Conservation (phyloP, 2,329 filamentous ascomycete genomes). For the Mycosphaerella sp. region DNA sequence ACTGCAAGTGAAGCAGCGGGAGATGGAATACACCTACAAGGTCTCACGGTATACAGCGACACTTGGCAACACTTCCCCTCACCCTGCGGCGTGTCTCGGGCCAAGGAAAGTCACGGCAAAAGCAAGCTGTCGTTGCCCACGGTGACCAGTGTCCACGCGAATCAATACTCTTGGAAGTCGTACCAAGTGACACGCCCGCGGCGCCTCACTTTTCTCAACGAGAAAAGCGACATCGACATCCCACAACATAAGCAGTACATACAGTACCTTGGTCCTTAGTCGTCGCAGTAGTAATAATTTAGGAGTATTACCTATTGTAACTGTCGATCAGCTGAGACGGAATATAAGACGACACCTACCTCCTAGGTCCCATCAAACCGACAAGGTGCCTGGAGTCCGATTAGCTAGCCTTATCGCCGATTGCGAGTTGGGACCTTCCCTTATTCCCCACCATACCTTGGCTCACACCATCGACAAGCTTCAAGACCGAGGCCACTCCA, state of each 20-base stretch:
- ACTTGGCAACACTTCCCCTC: not conserved
- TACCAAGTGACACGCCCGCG: not conserved
- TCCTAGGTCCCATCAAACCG: not conserved
- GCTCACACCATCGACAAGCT: not conserved
- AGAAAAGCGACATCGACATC: not conserved
- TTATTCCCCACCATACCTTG: constrained; percentile 4
- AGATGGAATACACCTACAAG: not conserved
- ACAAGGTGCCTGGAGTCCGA: not conserved
- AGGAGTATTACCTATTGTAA: too few species aligned
- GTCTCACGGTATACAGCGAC: not conserved
- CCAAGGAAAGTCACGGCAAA: not conserved
- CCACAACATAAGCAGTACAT: not conserved
- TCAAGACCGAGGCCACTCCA: not conserved
- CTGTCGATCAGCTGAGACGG: not conserved
- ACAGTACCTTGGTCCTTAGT: not conserved
- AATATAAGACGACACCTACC: not conserved
- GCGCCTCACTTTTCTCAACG: not conserved
- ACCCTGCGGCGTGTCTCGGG: not conserved
- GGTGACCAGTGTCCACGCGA: not conserved
- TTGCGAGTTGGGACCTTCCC: not conserved
- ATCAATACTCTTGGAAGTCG: too few species aligned
- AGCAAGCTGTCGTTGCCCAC: not conserved
- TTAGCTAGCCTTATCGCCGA: constrained; percentile 9
- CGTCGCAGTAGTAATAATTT: too few species aligned
- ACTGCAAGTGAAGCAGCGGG: not conserved